Base-by-base conservation (phyloP, 345 rosid genomes). In the Litchi chinensis region DNA sequence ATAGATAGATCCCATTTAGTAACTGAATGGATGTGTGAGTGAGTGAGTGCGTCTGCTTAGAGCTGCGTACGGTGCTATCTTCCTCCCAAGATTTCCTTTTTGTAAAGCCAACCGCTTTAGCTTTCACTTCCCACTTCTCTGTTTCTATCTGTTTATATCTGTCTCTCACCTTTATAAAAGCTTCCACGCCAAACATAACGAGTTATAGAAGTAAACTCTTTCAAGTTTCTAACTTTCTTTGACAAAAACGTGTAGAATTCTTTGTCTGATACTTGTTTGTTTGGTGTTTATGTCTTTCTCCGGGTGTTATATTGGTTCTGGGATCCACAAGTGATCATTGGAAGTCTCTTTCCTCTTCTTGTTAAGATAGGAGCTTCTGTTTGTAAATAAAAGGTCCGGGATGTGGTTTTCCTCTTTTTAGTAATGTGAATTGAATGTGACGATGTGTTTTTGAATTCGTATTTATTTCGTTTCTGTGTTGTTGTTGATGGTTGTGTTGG, bases 311-410 rank as follows among this genome's bases (percentile, higher is more conserved):
- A 52, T 70, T 77, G 43, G 57, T 65, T 78, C 71, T 70, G 41
- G 71, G 59, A 52, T 60, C 74, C 80, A 24, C 77, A 37, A 73
- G 80, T 73, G 65, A 71, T 46, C 80, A 62, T 65, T 78, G 73
- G 73, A 70, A 84, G 70, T 63, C 71, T 59, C n/a, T 28, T 71
- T 73, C 48, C 50, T 62, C 72, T 32, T 32, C 37, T 32, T 69
- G n/a, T 70, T 63, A 60, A 76, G 83, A 78, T 71, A 80, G 82
- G 71, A 84, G 46, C 70, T 67, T 68, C 59, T 26, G 26, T 50
- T 50, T 24, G 40, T n/a, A 9, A 50, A 54, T 80, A 65, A 76
- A 72, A 80, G 84, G 37, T 32, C 60, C 21, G 50, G 82, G 79
- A 56, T 69, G 64, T 72, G 77, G 26, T 32, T 80, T 64, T 24